A percentile compares a stretch with the other conserved stretches of the same genome.
Evolutionary conservation across 2,329 filamentous ascomycete genomes (phyloP).

Genomic region (Berkeleyomyces rouxiae): DNA sequence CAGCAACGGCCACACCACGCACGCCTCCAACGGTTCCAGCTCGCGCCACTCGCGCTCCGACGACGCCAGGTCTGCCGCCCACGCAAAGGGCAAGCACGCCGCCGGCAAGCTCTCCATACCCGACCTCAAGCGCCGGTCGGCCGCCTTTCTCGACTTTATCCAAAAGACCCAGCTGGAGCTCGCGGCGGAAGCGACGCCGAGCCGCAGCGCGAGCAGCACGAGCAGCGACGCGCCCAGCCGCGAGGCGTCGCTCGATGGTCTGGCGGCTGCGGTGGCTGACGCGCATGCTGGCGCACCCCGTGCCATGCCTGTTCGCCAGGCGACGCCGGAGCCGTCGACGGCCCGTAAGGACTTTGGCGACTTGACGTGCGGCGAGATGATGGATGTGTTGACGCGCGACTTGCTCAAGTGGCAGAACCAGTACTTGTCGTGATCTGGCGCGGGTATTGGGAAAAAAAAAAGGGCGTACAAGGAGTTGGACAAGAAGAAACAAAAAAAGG

Average conservation of each 20-base stretch:
- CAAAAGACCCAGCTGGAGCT: conserved; percentile 76
- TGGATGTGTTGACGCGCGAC: conserved; percentile 67
- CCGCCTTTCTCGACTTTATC: conserved; percentile 78
- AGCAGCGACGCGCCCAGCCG: conserved; percentile 24
- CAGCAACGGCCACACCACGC: conserved; percentile 23
- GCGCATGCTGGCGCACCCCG: neutral
- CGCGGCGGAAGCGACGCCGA: conserved; percentile 42
- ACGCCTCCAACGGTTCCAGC: conserved; percentile 34
- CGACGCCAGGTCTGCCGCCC: neutral
- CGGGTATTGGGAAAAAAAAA: neutral
- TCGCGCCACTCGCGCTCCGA: neutral
- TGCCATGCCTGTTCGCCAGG: neutral
- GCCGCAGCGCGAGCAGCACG: conserved; percentile 18
- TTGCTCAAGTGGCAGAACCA: conserved; percentile 75
- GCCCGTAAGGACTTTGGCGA: conserved; percentile 47
- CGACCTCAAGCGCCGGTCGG: conserved; percentile 73
- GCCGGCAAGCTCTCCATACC: conserved; percentile 65
- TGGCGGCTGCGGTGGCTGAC: neutral
- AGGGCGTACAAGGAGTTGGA: neutral
- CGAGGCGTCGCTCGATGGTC: conserved; percentile 18
- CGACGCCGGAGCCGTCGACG: conserved; percentile 6
- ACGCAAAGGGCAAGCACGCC: conserved; percentile 31
- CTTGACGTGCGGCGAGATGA: conserved; percentile 71
- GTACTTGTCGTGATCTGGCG: conserved; percentile 26
- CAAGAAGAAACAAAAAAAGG: neutral